These are phyloP conservation scores for Phytophthora crassamura DNA, from an alignment of 352 stramenopile genomes.

Conservation along the genomic window DNA sequence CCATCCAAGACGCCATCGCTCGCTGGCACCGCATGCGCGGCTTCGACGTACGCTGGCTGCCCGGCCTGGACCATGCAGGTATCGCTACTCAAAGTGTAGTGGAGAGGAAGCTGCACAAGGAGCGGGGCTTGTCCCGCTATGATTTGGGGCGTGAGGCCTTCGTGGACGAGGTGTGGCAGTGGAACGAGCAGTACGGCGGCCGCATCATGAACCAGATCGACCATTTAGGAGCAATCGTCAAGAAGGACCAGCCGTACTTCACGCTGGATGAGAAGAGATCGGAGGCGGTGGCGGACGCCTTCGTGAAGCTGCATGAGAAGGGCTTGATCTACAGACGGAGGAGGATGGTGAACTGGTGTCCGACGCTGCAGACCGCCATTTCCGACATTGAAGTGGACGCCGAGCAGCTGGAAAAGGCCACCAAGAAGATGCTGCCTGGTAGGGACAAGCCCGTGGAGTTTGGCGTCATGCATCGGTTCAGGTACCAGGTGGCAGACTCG, in stretches of 20 bases:
- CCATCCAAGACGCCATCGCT: constrained; percentile 97
- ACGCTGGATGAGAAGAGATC: constrained; percentile 98
- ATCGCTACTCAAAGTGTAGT: constrained; percentile 99
- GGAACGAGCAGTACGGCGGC: constrained; percentile 98
- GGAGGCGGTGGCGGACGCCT: constrained; percentile 64
- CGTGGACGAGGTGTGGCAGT: constrained; percentile 97
- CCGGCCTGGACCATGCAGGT: constrained; percentile 97
- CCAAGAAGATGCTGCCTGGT: constrained; percentile 79
- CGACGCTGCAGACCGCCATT: constrained; percentile 95
- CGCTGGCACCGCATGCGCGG: constrained; percentile 98
- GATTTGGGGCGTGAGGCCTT: constrained; percentile 98
- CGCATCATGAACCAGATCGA: constrained; percentile 97
- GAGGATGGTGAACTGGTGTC: constrained; percentile 98
- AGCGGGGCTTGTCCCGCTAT: constrained; percentile 89
- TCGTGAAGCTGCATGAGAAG: constrained; percentile 94
- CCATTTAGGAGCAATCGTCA: constrained; percentile 94
- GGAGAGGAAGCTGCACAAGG: constrained; percentile 98
- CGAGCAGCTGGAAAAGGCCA: constrained; percentile 94
- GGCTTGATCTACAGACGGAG: constrained; percentile 97
- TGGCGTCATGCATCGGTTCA: constrained; percentile 86
- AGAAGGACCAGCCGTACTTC: constrained; percentile 98
- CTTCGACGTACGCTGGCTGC: constrained; percentile 97
- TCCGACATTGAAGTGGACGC: constrained; percentile 98
- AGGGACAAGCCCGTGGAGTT: constrained; percentile 75
- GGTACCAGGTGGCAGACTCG: constrained; percentile 71